Conservation (phyloP, 495 filamentous ascomycete genomes). For the Bathelium albidoporum region DNA sequence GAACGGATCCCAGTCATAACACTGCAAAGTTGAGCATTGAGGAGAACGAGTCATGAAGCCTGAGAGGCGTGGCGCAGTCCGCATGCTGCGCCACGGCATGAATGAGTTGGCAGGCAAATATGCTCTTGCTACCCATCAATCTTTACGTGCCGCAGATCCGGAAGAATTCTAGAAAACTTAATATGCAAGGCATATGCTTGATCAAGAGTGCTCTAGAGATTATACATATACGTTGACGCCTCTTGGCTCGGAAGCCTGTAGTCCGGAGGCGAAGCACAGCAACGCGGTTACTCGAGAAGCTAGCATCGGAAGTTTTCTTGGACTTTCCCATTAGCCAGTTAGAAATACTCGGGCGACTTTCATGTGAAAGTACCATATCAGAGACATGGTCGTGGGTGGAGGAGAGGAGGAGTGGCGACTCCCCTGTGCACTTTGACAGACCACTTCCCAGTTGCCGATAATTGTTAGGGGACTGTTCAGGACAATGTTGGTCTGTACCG, state of each 20-base stretch:
- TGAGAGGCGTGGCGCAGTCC: not conserved
- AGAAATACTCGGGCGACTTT: no score
- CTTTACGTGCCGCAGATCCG: not conserved
- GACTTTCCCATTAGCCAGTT: not conserved
- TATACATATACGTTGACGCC: not conserved
- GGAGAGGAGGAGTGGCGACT: not conserved
- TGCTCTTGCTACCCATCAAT: not conserved
- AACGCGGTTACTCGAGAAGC: not conserved
- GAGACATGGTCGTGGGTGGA: not conserved
- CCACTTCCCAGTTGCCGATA: not conserved
- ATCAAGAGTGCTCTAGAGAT: not conserved
- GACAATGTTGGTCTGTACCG: slow-evolving; percentile 3
- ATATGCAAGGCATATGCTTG: slow-evolving; percentile 2
- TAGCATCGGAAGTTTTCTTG: not conserved
- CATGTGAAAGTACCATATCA: no score
- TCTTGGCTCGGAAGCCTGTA: not conserved
- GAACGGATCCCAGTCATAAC: not conserved
- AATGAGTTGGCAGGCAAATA: slow-evolving; percentile 2
- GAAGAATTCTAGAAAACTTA: not conserved
- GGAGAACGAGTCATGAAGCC: not conserved
- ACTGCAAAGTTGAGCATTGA: not conserved
- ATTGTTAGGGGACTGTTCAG: not conserved
- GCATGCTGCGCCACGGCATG: not conserved
- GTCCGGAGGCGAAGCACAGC: not conserved
- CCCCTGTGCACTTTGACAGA: not conserved